A percentile compares a stretch with the other conserved stretches of the same genome.
These are phyloP conservation scores for Pythium sp. DNA, from an alignment of 352 stramenopile genomes.

Conservation along the genomic window DNA sequence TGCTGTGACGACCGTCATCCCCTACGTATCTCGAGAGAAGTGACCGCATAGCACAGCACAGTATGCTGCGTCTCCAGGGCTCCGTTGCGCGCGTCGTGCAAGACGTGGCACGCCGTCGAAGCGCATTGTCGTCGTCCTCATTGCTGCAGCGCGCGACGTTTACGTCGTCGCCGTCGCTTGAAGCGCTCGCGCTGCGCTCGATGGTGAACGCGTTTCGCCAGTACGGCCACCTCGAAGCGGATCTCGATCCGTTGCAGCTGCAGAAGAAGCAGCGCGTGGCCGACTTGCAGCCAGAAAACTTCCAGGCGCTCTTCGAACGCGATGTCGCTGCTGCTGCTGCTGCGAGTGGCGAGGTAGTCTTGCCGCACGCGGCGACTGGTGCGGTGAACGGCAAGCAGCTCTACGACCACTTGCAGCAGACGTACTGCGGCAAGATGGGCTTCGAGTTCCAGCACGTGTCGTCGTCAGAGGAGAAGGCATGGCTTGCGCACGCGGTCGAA, in stretches of 20 bases:
- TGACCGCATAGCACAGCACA: neutral
- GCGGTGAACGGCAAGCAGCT: slow-evolving; percentile 38
- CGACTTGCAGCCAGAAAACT: slow-evolving; percentile 41
- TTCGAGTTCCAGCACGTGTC: slow-evolving; percentile 81
- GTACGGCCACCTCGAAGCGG: slow-evolving; percentile 71
- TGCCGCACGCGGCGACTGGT: slow-evolving; percentile 13
- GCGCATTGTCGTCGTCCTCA: neutral
- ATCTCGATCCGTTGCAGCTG: slow-evolving; percentile 61
- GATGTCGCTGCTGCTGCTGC: slow-evolving; percentile 13
- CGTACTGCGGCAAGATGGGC: slow-evolving; percentile 80
- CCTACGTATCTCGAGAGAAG: neutral
- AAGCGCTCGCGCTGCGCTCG: slow-evolving; percentile 57
- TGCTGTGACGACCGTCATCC: neutral
- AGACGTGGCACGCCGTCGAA: slow-evolving; percentile 16
- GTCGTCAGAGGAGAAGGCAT: slow-evolving; percentile 57
- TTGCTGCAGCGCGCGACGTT: slow-evolving; percentile 16
- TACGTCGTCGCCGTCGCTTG: slow-evolving; percentile 41
- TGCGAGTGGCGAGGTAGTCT: slow-evolving; percentile 19
- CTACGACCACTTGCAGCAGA: slow-evolving; percentile 54
- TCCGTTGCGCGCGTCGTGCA: slow-evolving; percentile 27
- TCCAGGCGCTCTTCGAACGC: slow-evolving; percentile 45
- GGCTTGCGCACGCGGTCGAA: slow-evolving; percentile 60
- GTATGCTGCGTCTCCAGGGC: slow-evolving; percentile 60
- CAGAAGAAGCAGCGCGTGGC: slow-evolving; percentile 32
- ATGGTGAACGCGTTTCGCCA: slow-evolving; percentile 76